Conservation (phyloP, 352 stramenopile species). For the Aphanomyces cochlioides region DNA sequence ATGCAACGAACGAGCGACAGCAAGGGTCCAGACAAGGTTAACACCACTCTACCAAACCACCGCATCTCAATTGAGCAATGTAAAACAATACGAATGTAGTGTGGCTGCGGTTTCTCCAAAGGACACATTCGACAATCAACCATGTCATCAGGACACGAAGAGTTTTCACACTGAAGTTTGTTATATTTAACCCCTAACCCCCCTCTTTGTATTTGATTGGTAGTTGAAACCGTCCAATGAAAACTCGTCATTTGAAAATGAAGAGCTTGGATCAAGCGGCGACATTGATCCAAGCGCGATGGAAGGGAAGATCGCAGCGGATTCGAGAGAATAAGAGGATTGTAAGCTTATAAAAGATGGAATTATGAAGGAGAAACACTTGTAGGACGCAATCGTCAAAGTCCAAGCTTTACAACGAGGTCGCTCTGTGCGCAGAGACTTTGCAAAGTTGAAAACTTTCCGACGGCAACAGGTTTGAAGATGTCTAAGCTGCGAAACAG, state of each 20-base stretch:
- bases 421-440: conserved; percentile 53
- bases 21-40: too few relatives aligned
- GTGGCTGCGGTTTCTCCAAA: too few relatives aligned
- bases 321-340: conserved; percentile 24
- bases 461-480: conserved; percentile 45
- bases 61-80: too few relatives aligned
- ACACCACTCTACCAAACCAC: too few relatives aligned
- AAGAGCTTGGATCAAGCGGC: conserved; percentile 40
- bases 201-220: background rate
- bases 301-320: conserved; percentile 43
- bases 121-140: too few relatives aligned
- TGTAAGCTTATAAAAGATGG: too few relatives aligned
- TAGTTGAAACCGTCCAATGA: background rate
- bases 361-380: background rate
- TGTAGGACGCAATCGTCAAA: conserved; percentile 46
- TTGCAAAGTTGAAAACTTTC: conserved; percentile 45
- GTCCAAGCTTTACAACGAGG: conserved; percentile 60
- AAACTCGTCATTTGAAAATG: conserved; percentile 1
- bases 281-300: conserved; percentile 51
- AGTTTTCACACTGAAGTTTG: too few relatives aligned
- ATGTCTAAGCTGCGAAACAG: too few relatives aligned
- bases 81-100: too few relatives aligned
- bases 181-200: too few relatives aligned
- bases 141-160: too few relatives aligned
- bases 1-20: too few relatives aligned